A percentile compares a stretch with the other conserved stretches of the same genome.
Conservation (phyloP, 169 alveolate genomes). For the Cyclospora cayetanensis region DNA sequence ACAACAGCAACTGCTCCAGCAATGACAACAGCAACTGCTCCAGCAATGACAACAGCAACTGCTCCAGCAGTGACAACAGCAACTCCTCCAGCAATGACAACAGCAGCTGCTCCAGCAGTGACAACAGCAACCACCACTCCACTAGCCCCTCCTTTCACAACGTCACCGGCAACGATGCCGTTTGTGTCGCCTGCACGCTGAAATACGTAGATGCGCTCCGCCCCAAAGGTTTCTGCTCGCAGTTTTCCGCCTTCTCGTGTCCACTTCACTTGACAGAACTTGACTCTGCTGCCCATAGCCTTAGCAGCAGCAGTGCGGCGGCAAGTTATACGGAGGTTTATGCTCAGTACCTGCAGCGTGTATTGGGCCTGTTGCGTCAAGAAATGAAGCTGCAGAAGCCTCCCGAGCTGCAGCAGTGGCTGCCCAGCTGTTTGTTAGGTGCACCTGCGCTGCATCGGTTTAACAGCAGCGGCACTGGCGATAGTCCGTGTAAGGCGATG, state of each 20-base stretch:
- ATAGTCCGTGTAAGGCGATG: slow-evolving; percentile 10
- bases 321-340: neutral
- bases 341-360: slow-evolving; percentile 23
- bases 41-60: neutral
- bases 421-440: slow-evolving; percentile 26
- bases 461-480: neutral
- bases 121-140: slow-evolving; percentile 1
- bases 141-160: no score
- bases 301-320: slow-evolving; percentile 13
- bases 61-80: neutral
- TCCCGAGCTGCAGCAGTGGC: slow-evolving; percentile 43
- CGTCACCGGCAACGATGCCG: neutral
- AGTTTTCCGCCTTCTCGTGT: neutral
- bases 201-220: neutral
- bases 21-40: no score
- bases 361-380: neutral
- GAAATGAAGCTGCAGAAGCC: slow-evolving; percentile 19
- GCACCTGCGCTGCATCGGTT: slow-evolving; percentile 3
- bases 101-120: slow-evolving; percentile 3
- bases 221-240: neutral
- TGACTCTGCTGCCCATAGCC: neutral
- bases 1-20: slow-evolving; percentile 1
- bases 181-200: neutral
- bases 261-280: neutral
- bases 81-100: neutral